These are phyloP conservation scores for Cinchona pubescens DNA, from an alignment of 257 asterid genomes.

Conservation along the genomic window DNA sequence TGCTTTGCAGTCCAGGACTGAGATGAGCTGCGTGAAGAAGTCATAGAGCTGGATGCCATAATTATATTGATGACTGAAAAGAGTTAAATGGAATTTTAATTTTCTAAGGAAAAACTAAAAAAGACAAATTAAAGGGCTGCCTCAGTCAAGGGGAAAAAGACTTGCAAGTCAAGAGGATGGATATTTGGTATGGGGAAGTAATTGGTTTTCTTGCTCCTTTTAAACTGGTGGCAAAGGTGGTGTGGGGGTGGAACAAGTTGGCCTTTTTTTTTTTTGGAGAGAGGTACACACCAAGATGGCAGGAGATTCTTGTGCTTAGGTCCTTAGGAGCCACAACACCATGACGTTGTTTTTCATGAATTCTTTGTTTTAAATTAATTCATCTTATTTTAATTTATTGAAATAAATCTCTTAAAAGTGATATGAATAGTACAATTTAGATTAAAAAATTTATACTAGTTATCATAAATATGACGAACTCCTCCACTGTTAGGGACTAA, in stretches of 20 bases:
- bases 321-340: too few relatives aligned
- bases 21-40: constrained; percentile 31
- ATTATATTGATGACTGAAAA: constrained; percentile 5
- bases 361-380: too few relatives aligned
- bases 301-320: constrained; percentile 31
- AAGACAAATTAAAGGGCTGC: not conserved
- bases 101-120: not conserved
- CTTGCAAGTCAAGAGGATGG: constrained; percentile 17
- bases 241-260: constrained; percentile 42
- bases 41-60: constrained; percentile 63
- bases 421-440: too few relatives aligned
- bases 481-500: too few relatives aligned
- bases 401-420: too few relatives aligned
- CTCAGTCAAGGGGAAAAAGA: constrained; percentile 29
- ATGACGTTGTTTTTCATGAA: too few relatives aligned
- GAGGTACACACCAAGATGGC: constrained; percentile 21
- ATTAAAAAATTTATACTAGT: too few relatives aligned
- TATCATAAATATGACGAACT: too few relatives aligned
- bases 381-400: too few relatives aligned
- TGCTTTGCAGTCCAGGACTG: constrained; percentile 43
- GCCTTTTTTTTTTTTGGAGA: not conserved
- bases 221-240: constrained; percentile 37
- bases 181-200: constrained; percentile 34
- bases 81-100: not conserved
- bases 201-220: constrained; percentile 28